phyloP scores from a whole-genome alignment of 345 rosid genomes.

The Salix exigua region DNA sequence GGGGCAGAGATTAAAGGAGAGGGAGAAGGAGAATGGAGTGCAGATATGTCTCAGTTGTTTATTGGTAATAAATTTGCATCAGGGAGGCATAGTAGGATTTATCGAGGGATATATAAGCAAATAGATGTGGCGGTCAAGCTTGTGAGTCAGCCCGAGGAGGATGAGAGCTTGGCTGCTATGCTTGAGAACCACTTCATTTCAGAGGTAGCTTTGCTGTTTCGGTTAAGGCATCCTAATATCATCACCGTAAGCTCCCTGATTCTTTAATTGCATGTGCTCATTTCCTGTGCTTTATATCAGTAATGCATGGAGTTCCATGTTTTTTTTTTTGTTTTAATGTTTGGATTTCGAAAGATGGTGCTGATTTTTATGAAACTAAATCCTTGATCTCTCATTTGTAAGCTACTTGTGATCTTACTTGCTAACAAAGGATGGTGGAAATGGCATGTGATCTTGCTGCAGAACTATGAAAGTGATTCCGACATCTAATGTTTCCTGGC shows the following conservation, averaged over 20 bases:
- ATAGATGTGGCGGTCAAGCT: constrained; percentile 73
- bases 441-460: constrained; percentile 11
- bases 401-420: constrained; percentile 4
- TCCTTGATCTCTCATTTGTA: neutral
- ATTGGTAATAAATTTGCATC: constrained; percentile 69
- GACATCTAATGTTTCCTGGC: constrained; percentile 3
- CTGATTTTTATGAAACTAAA: neutral
- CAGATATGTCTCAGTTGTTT: constrained; percentile 71
- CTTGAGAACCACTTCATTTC: constrained; percentile 69
- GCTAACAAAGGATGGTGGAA: constrained; percentile 1
- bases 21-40: constrained; percentile 69
- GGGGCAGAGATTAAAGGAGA: constrained; percentile 73
- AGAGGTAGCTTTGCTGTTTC: constrained; percentile 66
- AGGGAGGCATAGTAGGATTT: constrained; percentile 75
- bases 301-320: neutral
- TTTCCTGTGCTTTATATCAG: neutral
- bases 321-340: neutral
- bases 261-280: neutral
- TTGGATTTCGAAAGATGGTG: neutral
- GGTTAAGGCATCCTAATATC: constrained; percentile 58
- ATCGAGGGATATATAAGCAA: constrained; percentile 68
- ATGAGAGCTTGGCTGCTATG: constrained; percentile 50
- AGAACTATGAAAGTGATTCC: constrained; percentile 9
- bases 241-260: constrained; percentile 47
- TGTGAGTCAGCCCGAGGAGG: constrained; percentile 72